phyloP scores from a whole-genome alignment of 768 basidiomycete species.

The Lyophyllum shimeji region DNA sequence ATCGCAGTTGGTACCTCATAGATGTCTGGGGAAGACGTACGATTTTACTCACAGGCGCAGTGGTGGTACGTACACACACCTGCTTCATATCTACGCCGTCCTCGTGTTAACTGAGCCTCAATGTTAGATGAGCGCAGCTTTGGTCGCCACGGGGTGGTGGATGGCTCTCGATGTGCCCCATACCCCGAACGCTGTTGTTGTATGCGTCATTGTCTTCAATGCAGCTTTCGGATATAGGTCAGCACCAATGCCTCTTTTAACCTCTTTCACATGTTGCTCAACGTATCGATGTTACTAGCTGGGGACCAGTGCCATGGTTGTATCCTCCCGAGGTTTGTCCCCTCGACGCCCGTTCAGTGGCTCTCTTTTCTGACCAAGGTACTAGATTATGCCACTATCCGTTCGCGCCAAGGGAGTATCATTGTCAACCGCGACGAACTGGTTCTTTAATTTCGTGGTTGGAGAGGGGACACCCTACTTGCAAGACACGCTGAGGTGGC shows the following conservation, averaged over 20 bases:
- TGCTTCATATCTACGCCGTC: background rate
- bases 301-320: constrained; percentile 89
- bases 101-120: background rate
- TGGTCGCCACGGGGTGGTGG: constrained; percentile 87
- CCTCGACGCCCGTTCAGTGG: background rate
- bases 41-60: constrained; percentile 76
- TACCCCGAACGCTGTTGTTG: constrained; percentile 86
- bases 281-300: constrained; percentile 35
- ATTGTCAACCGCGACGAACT: constrained; percentile 87
- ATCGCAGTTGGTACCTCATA: constrained; percentile 80
- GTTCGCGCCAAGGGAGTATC: constrained; percentile 96
- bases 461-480: constrained; percentile 85
- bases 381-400: constrained; percentile 83
- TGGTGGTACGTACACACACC: constrained; percentile 43
- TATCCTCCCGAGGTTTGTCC: constrained; percentile 77
- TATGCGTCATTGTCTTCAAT: constrained; percentile 90
- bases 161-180: constrained; percentile 86
- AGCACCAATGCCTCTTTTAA: background rate
- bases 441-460: constrained; percentile 88
- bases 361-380: constrained; percentile 3
- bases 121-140: constrained; percentile 76
- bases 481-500: constrained; percentile 87
- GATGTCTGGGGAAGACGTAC: constrained; percentile 81
- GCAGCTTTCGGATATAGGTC: constrained; percentile 90
- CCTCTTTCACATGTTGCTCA: background rate